Evolutionary conservation across 148 eudicot species (phyloP).

Genomic region (Silene uniflora): DNA sequence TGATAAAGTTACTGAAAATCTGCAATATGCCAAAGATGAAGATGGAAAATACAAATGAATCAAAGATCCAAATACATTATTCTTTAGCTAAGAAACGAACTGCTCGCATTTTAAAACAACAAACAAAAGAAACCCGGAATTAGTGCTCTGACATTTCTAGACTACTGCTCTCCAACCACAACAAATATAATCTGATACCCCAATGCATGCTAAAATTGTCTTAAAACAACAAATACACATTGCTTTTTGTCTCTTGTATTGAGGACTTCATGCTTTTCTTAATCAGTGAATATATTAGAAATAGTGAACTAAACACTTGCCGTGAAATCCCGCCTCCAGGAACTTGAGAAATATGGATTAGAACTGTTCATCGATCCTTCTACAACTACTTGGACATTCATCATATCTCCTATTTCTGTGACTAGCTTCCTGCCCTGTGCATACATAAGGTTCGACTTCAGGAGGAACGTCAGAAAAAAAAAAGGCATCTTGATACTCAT

Average conservation of each 20-base stretch:
- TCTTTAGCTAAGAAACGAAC: not conserved
- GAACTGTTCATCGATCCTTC: conserved; percentile 98
- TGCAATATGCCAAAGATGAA: too few relatives aligned
- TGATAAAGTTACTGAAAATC: not conserved
- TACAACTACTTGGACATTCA: conserved; percentile 80
- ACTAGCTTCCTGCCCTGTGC: conserved; percentile 66
- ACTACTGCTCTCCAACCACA: not conserved
- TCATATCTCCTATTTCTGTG: conserved; percentile 76
- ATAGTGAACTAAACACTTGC: conserved; percentile 37
- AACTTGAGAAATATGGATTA: conserved; percentile 91
- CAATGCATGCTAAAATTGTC: too few relatives aligned
- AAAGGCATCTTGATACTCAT: not conserved
- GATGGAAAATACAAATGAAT: not conserved
- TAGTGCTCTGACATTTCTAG: not conserved
- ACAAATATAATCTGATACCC: too few relatives aligned
- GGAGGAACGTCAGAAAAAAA: conserved; percentile 8
- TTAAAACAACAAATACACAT: not conserved
- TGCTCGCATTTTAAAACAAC: not conserved
- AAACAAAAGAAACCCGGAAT: not conserved
- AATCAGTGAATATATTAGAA: conserved; percentile 7
- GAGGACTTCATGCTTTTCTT: not conserved
- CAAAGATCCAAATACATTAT: too few relatives aligned
- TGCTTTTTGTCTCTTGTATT: not conserved
- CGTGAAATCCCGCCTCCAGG: conserved; percentile 82
- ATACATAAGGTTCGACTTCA: conserved; percentile 11